Evolutionary conservation across 2,329 filamentous ascomycete species (phyloP).

Genomic region (Penicillium janthinellum): DNA sequence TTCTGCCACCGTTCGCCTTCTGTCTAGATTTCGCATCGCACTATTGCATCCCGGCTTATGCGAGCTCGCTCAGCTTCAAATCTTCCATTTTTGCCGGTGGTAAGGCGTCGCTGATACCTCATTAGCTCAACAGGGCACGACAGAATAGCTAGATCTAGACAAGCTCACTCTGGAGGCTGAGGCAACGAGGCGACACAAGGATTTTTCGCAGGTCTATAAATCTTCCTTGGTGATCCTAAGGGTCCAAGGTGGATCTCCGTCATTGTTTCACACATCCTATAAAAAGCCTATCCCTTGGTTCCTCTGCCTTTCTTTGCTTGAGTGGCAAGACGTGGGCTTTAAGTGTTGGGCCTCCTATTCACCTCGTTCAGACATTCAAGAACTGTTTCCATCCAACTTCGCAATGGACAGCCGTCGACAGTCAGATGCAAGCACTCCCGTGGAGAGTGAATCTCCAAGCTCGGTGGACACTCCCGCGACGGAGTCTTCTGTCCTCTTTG

Average conservation of each 20-base stretch:
- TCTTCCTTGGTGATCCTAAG: slow-evolving; percentile 10
- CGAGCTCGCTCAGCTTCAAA: slow-evolving; percentile 8
- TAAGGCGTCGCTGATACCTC: slow-evolving; percentile 12
- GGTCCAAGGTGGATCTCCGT: slow-evolving; percentile 10
- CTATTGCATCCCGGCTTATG: slow-evolving; percentile 22
- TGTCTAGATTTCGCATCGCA: slow-evolving; percentile 11
- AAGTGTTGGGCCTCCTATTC: not conserved
- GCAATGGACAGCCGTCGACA: slow-evolving; percentile 34
- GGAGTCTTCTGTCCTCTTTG: slow-evolving; percentile 49
- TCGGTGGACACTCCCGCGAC: slow-evolving; percentile 48
- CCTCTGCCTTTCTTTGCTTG: slow-evolving; percentile 11
- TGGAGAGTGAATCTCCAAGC: slow-evolving; percentile 33
- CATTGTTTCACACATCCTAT: slow-evolving; percentile 17
- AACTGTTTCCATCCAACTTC: slow-evolving; percentile 13
- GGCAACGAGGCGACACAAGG: slow-evolving; percentile 16
- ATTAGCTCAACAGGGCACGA: slow-evolving; percentile 15
- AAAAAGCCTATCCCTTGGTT: slow-evolving; percentile 10
- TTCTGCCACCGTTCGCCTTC: slow-evolving; percentile 7
- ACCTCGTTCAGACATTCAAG: slow-evolving; percentile 8
- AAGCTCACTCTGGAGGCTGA: slow-evolving; percentile 3
- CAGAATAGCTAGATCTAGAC: slow-evolving; percentile 17
- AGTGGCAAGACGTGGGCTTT: not conserved
- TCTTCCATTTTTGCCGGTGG: slow-evolving; percentile 24
- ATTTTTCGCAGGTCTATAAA: slow-evolving; percentile 21
- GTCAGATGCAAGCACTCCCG: slow-evolving; percentile 36